Evolutionary conservation across 1,139 yeast genomes (phyloP).

Genomic region (Suhomyces bokatorum): DNA sequence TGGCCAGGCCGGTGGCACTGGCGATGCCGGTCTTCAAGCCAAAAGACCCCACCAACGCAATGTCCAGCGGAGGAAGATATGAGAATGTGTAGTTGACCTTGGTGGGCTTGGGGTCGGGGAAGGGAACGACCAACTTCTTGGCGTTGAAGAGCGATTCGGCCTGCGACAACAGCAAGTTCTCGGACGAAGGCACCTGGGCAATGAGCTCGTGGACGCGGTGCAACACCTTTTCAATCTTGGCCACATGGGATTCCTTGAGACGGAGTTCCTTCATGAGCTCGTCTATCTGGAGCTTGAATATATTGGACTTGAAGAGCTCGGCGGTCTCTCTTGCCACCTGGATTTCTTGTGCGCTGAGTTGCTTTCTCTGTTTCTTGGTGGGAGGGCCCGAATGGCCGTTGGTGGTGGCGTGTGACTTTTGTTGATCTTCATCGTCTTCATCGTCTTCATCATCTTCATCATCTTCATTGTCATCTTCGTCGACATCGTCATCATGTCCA

Average conservation of each 20-base stretch:
- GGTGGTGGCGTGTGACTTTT: slow-evolving; percentile 12
- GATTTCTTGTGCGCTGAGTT: slow-evolving; percentile 76
- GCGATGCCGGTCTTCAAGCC: slow-evolving; percentile 81
- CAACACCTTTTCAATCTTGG: slow-evolving; percentile 71
- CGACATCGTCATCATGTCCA: slow-evolving; percentile 13
- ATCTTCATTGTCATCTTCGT: slow-evolving; percentile 17
- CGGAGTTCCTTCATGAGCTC: slow-evolving; percentile 80
- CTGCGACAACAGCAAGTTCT: slow-evolving; percentile 52
- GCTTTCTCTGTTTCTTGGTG: slow-evolving; percentile 40
- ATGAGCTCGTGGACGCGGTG: slow-evolving; percentile 75
- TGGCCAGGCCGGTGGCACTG: slow-evolving; percentile 57
- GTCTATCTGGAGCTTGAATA: slow-evolving; percentile 91
- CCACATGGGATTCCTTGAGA: slow-evolving; percentile 66
- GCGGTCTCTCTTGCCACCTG: slow-evolving; percentile 93
- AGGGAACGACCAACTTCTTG: slow-evolving; percentile 67
- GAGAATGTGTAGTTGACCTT: slow-evolving; percentile 68
- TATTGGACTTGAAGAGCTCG: slow-evolving; percentile 88
- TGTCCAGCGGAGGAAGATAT: slow-evolving; percentile 69
- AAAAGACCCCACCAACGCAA: slow-evolving; percentile 84
- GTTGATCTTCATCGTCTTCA: slow-evolving; percentile 17
- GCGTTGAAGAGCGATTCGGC: slow-evolving; percentile 51
- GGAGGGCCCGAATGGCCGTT: slow-evolving; percentile 17
- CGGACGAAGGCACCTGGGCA: slow-evolving; percentile 58
- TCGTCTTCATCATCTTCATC: slow-evolving; percentile 16
- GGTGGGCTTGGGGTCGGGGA: slow-evolving; percentile 84